Conservation (phyloP, 352 stramenopile species). For the Globisporangium cystogenes region DNA sequence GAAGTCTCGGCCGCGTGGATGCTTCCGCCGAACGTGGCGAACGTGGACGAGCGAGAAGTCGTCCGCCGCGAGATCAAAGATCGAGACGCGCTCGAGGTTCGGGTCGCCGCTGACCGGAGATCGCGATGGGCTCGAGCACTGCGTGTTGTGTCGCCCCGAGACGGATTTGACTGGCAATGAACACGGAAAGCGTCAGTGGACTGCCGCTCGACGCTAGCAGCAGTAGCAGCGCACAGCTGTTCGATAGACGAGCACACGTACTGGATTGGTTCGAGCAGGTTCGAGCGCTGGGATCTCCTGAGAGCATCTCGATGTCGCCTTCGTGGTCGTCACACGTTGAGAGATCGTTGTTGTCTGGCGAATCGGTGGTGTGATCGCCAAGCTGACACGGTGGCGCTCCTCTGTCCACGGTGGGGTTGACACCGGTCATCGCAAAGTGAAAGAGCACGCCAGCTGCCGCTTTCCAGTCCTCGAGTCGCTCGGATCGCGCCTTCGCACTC, state of each 20-base stretch:
- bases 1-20: background rate
- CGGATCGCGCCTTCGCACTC: background rate
- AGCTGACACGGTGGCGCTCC: background rate
- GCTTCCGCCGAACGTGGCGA: background rate
- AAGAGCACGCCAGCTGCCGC: slow-evolving; percentile 23
- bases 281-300: background rate
- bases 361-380: background rate
- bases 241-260: slow-evolving; percentile 1
- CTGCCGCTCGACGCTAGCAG: background rate
- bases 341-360: background rate
- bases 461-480: slow-evolving; percentile 17
- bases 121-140: background rate
- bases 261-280: slow-evolving; percentile 8
- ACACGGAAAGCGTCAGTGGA: background rate
- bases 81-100: background rate
- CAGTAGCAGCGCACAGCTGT: background rate
- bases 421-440: slow-evolving; percentile 31
- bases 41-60: background rate
- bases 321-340: background rate
- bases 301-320: background rate
- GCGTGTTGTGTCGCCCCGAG: slow-evolving; percentile 4
- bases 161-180: background rate
- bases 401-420: slow-evolving; percentile 2
- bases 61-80: background rate
- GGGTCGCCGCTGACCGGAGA: slow-evolving; percentile 1